These are phyloP conservation scores for Aspergillus incahuasiensis DNA, from an alignment of 495 filamentous ascomycete species.

Conservation along the genomic window DNA sequence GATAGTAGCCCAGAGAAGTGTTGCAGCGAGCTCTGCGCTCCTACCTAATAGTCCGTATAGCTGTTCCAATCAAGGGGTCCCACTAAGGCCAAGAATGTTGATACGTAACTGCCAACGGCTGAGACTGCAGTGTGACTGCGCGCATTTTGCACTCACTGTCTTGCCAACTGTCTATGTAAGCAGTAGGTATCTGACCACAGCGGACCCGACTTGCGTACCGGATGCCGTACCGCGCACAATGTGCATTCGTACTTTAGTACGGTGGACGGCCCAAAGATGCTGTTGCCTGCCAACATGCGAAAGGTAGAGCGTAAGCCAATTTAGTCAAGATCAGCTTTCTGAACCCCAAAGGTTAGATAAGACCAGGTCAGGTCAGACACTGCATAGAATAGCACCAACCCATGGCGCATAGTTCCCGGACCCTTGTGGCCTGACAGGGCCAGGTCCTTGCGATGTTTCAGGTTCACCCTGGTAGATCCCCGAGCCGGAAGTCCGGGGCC, in stretches of 20 bases:
- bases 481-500: neutral
- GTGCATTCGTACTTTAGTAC: too few species aligned
- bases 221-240: too few species aligned
- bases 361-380: neutral
- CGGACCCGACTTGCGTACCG: neutral
- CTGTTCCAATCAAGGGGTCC: neutral
- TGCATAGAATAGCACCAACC: neutral
- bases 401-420: neutral
- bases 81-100: neutral
- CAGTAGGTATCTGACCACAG: neutral
- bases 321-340: too few species aligned
- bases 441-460: neutral
- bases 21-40: neutral
- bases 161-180: neutral
- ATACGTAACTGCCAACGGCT: neutral
- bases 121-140: neutral
- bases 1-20: neutral
- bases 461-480: neutral
- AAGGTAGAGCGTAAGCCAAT: too few species aligned
- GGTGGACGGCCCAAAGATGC: too few species aligned
- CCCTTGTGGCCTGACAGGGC: neutral
- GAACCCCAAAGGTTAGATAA: too few species aligned
- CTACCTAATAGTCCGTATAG: neutral
- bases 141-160: neutral
- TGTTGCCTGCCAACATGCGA: too few species aligned